phyloP scores from a whole-genome alignment of 345 rosid genomes.

The Gossypium ekmanianum region DNA sequence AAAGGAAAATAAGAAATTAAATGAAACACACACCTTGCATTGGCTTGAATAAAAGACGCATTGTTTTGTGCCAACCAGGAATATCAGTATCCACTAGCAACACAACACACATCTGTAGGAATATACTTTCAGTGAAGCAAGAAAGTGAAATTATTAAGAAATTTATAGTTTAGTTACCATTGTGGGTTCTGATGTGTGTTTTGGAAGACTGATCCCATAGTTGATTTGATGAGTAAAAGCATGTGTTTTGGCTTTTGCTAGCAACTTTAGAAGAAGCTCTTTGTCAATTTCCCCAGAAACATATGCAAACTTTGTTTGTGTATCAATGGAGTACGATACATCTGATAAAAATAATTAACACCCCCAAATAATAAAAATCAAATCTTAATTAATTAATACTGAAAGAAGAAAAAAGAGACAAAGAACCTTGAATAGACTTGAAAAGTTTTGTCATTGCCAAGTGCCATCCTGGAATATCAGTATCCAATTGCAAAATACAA shows the following conservation, averaged over 20 bases:
- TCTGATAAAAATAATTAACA: background rate
- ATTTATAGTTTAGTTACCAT: background rate
- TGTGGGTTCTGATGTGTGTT: background rate
- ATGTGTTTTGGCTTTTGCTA: background rate
- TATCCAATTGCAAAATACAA: background rate
- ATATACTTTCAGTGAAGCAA: background rate
- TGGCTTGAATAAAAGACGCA: background rate
- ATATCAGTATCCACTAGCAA: conserved; percentile 15
- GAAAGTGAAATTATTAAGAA: background rate
- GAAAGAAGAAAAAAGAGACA: background rate
- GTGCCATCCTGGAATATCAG: background rate
- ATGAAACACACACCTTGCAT: background rate
- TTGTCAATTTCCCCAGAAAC: background rate
- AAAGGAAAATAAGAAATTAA: too few relatives aligned
- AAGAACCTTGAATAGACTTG: background rate
- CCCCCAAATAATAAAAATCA: background rate
- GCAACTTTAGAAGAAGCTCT: background rate
- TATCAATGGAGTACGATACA: background rate
- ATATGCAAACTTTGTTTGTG: background rate
- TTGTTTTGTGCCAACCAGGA: conserved; percentile 8
- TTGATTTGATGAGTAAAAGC: background rate
- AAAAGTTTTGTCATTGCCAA: background rate
- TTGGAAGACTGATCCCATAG: background rate
- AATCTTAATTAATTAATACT: background rate
- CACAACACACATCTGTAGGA: background rate